Evolutionary conservation across 2,329 filamentous ascomycete species (phyloP).

Genomic region (Canariomyces notabilis): DNA sequence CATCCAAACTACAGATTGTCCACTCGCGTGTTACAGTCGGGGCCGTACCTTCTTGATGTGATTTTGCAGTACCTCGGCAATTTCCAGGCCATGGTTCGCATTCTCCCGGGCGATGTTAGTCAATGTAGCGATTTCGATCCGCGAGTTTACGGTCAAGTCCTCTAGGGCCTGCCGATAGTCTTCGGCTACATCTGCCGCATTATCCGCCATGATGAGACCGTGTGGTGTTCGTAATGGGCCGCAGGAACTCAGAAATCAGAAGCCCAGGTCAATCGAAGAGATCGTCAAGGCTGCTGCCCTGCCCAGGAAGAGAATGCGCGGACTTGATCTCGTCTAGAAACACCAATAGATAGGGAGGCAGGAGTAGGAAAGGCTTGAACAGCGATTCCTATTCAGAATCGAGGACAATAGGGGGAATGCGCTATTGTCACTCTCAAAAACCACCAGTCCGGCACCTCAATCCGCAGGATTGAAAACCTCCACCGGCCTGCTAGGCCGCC

Average conservation of each 20-base stretch:
- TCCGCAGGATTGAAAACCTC: constrained; percentile 6
- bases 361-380: constrained; percentile 6
- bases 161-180: constrained; percentile 92
- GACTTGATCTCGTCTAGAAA: constrained; percentile 2
- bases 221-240: neutral
- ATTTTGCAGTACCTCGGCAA: constrained; percentile 82
- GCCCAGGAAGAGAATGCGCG: constrained; percentile 1
- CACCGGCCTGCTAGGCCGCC: constrained; percentile 7
- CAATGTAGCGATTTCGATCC: constrained; percentile 93
- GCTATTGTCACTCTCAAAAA: constrained; percentile 15
- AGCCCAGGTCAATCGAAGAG: constrained; percentile 3
- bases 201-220: constrained; percentile 43
- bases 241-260: neutral
- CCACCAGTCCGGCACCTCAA: constrained; percentile 4
- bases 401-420: constrained; percentile 16
- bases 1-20: neutral
- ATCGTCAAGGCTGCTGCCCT: constrained; percentile 1
- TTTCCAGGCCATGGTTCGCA: constrained; percentile 89
- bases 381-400: constrained; percentile 12
- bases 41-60: constrained; percentile 92
- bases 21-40: neutral
- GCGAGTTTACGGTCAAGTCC: constrained; percentile 84
- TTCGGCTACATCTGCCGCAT: constrained; percentile 79
- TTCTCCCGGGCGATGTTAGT: constrained; percentile 97
- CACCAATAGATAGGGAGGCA: constrained; percentile 8